phyloP scores from a whole-genome alignment of 345 rosid species.

The Firmiana major region DNA sequence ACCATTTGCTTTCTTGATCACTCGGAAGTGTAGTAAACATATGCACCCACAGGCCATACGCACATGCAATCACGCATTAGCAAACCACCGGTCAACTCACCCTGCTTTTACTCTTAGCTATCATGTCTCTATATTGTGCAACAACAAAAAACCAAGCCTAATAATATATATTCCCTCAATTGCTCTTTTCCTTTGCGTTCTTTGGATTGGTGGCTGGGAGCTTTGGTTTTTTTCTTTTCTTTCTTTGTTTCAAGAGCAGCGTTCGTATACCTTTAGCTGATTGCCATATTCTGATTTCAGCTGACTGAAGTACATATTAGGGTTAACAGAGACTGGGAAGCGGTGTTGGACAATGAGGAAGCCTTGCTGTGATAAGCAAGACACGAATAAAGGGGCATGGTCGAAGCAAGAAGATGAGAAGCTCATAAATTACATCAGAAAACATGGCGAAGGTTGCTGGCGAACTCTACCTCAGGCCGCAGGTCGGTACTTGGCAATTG shows the following conservation, averaged over 20 bases:
- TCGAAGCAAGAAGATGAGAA: constrained; percentile 57
- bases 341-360: constrained; percentile 32
- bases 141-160: background rate
- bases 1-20: no score
- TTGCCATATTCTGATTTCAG: background rate
- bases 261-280: no score
- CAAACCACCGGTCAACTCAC: constrained; percentile 59
- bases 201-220: background rate
- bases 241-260: background rate
- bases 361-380: constrained; percentile 54
- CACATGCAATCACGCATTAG: constrained; percentile 16
- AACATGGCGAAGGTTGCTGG: constrained; percentile 65
- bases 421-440: constrained; percentile 46
- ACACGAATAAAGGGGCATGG: constrained; percentile 57
- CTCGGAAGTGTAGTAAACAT: background rate
- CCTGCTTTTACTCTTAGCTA: background rate
- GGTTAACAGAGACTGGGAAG: background rate
- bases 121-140: background rate
- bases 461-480: constrained; percentile 55
- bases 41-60: background rate
- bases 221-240: background rate
- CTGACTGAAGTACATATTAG: background rate
- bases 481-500: constrained; percentile 22
- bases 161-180: constrained; percentile 6
- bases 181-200: background rate